Evolutionary conservation across 2,329 filamentous ascomycete genomes (phyloP).

Genomic region (Bretziella fagacearum): DNA sequence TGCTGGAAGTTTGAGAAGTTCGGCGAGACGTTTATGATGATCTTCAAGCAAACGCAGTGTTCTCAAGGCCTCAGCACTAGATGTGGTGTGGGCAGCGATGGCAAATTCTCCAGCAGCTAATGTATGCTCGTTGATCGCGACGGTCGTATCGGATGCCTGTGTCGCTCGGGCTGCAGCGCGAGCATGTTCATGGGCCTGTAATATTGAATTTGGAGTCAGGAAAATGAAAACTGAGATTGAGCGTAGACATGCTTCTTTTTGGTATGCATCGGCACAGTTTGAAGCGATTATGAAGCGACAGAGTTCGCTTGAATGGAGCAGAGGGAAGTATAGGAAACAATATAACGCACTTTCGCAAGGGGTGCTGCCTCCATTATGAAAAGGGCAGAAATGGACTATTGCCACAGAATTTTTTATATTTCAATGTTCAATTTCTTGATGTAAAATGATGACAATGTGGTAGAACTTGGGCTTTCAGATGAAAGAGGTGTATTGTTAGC

Average conservation of each 20-base stretch:
- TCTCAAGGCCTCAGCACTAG: conserved; percentile 55
- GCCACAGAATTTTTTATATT: no score
- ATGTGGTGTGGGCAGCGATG: conserved; percentile 57
- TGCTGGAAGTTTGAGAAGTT: conserved; percentile 59
- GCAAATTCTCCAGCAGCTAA: conserved; percentile 79
- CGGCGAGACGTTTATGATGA: conserved; percentile 70
- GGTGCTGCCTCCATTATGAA: no score
- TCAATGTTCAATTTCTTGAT: no score
- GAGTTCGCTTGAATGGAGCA: no score
- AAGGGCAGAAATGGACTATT: no score
- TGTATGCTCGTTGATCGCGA: conserved; percentile 76
- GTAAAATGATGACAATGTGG: no score
- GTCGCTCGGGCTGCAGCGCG: conserved; percentile 64
- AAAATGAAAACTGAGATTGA: conserved; percentile 16
- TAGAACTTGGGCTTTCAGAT: no score
- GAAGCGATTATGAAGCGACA: no score
- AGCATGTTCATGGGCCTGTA: conserved; percentile 73
- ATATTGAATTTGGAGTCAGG: conserved; percentile 2
- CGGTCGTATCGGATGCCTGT: conserved; percentile 56
- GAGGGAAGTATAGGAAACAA: no score
- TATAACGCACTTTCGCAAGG: no score
- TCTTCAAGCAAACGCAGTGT: conserved; percentile 72
- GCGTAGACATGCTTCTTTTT: neutral
- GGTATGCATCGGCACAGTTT: no score
- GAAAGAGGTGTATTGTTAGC: no score